A percentile compares a stretch with the other conserved stretches of the same genome.
These are phyloP conservation scores for Dendrobium nobile DNA, from an alignment of 106 monocot species.

Conservation along the genomic window DNA sequence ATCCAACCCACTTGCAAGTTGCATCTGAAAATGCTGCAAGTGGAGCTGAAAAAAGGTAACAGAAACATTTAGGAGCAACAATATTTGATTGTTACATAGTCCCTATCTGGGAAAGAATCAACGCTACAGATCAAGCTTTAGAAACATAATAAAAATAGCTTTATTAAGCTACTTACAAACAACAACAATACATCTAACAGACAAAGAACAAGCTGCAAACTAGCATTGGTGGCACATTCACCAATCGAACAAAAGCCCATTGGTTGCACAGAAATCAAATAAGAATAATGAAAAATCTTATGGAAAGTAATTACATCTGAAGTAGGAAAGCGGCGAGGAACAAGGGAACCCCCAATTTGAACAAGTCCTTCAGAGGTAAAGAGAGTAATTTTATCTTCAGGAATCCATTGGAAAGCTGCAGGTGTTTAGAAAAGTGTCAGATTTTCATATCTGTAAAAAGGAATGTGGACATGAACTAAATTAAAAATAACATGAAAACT, in stretches of 20 bases:
- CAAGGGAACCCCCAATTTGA: slow-evolving; percentile 90
- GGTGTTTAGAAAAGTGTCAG: neutral
- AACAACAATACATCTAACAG: neutral
- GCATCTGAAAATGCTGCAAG: neutral
- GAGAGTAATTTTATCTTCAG: slow-evolving; percentile 79
- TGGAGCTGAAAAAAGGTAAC: neutral
- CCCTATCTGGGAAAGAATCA: neutral
- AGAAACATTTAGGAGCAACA: neutral
- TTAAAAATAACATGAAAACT: neutral
- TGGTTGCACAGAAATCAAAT: neutral
- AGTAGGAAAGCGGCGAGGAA: slow-evolving; percentile 54
- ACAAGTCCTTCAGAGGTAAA: slow-evolving; percentile 89
- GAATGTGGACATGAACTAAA: neutral
- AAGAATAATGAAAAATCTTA: neutral
- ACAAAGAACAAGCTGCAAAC: neutral
- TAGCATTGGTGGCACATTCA: neutral
- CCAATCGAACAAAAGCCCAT: neutral
- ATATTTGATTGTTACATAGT: neutral
- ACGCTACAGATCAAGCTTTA: neutral
- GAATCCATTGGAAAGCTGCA: slow-evolving; percentile 83
- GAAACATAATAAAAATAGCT: neutral
- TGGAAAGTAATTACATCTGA: slow-evolving; percentile 48
- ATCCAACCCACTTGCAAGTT: neutral
- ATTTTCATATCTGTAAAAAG: neutral
- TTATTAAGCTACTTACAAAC: neutral